Base-by-base conservation (phyloP, 306 rosid genomes). In the Trichosanthes truncata region DNA sequence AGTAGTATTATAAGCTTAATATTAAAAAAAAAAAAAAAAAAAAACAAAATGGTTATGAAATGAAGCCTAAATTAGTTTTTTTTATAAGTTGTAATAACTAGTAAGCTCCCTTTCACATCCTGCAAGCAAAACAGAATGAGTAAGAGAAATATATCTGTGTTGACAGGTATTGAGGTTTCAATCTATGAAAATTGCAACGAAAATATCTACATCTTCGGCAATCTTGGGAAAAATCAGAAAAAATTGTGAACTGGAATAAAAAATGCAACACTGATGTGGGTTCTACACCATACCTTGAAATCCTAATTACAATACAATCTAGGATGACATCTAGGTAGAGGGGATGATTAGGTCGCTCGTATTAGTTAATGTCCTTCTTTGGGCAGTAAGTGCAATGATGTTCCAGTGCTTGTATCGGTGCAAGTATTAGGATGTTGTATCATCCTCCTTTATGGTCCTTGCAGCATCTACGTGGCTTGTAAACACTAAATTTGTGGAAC, bases 161-260 rank as follows among this genome's bases (percentile, higher is more conserved):
- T 43, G 35, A 25, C 76, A 43, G 35, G 51, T 43, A 21, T 20
- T 68, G 76, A 23, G 76, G 6, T 40, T 67, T 23, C 53, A 69
- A 43, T 43, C 75, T 41, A 69, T 21, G 10, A 23, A 69, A 69
- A 11, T 11, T 49, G 31, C 75, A n/a, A 41, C 48, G 14, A 40
- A 68, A n/a, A 68, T 68, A 40, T 68, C 20, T 21, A n/a, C 31
- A 67, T 69, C 36, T 23, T 71, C n/a, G 1, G 36, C 6, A 71
- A 43, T 71, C 56, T 68, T 69, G 76, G 76, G 38, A 45, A 71
- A 71, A 68, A 23, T 41, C n/a, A 43, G n/a, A 41, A 71, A 43
- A 38, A 1, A 71, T 25, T 43, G 21, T 43, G 56, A 43, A 71
- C 56, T 71, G 12, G 76, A 43, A n/a, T 35, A 40, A 68, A 66